phyloP scores from a whole-genome alignment of 2,329 filamentous ascomycete species.

The Arthroderma sp. region DNA sequence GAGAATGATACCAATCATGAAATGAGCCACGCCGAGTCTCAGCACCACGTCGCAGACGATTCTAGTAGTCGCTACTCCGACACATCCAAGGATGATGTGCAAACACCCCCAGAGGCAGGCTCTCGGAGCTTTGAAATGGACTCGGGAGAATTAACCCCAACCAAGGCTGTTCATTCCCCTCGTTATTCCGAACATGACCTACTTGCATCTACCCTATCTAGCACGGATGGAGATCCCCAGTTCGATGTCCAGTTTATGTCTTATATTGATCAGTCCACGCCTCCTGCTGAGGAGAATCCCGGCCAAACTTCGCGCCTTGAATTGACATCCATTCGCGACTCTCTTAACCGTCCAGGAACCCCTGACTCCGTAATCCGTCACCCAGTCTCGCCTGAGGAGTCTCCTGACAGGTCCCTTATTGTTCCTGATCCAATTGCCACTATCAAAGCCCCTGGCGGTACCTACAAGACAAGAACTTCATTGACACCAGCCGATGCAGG shows the following conservation, averaged over 20 bases:
- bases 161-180: not conserved
- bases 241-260: constrained; percentile 42
- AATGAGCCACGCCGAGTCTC: constrained; percentile 20
- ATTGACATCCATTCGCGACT: constrained; percentile 27
- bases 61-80: constrained; percentile 47
- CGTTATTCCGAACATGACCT: constrained; percentile 18
- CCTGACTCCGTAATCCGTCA: constrained; percentile 87
- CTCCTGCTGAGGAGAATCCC: constrained; percentile 16
- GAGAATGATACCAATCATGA: constrained; percentile 30
- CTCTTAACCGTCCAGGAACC: constrained; percentile 42
- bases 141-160: constrained; percentile 25
- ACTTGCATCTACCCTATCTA: constrained; percentile 11
- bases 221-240: constrained; percentile 27
- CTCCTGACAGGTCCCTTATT: constrained; percentile 26
- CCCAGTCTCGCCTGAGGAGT: constrained; percentile 42
- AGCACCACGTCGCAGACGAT: constrained; percentile 41
- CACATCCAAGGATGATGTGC: constrained; percentile 24
- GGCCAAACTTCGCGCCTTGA: constrained; percentile 19
- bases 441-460: constrained; percentile 75
- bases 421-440: constrained; percentile 77
- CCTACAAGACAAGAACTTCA: constrained; percentile 78
- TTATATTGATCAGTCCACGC: constrained; percentile 41
- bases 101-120: constrained; percentile 12
- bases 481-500: constrained; percentile 73
- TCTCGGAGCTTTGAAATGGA: constrained; percentile 21